A percentile compares a stretch with the other conserved stretches of the same genome.
Conservation (phyloP, 257 asterid species). For the Verbascum thapsus region DNA sequence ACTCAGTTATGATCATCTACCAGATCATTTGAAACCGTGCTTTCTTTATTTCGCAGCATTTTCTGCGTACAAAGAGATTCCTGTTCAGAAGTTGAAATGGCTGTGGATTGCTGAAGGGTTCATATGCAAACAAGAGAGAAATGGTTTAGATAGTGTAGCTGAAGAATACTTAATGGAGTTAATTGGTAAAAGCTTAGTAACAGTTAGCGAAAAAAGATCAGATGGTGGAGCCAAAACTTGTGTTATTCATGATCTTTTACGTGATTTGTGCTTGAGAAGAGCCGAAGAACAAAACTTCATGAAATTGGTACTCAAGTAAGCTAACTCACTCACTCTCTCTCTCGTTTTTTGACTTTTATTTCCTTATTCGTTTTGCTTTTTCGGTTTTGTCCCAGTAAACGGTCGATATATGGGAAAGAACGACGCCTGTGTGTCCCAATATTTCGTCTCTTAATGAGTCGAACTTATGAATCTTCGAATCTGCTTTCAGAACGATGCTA, state of each 20-base stretch:
- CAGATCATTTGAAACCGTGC: constrained; percentile 26
- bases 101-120: constrained; percentile 33
- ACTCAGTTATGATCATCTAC: constrained; percentile 29
- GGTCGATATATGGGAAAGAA: background rate
- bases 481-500: background rate
- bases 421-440: background rate
- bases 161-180: constrained; percentile 27
- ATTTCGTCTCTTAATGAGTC: background rate
- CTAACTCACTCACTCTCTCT: too few species aligned
- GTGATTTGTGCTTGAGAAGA: constrained; percentile 24
- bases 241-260: constrained; percentile 27
- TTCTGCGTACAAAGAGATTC: constrained; percentile 17
- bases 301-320: constrained; percentile 14
- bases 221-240: constrained; percentile 24
- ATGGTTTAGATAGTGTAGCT: constrained; percentile 10
- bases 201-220: constrained; percentile 18
- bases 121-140: background rate
- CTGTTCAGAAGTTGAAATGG: constrained; percentile 4
- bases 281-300: constrained; percentile 21
- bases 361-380: background rate
- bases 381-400: background rate
- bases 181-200: constrained; percentile 20
- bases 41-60: constrained; percentile 26
- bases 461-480: background rate
- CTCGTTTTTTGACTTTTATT: background rate